A percentile compares a stretch with the other conserved stretches of the same genome.
Conservation (phyloP, 2,329 filamentous ascomycete genomes). For the Fusarium tricinctum region DNA sequence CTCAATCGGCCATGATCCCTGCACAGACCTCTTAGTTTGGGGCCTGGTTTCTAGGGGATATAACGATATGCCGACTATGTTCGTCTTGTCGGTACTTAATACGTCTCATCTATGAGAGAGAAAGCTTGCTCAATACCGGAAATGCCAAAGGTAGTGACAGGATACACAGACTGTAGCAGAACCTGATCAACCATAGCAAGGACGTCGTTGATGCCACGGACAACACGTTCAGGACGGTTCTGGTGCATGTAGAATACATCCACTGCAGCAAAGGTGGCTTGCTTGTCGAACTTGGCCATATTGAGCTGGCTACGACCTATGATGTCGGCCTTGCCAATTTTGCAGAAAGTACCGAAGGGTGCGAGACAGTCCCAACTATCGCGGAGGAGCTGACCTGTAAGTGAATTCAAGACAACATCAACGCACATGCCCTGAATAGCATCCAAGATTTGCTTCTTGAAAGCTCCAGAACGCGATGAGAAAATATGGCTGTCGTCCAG, state of each 20-base stretch:
- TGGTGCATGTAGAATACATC: slow-evolving; percentile 10
- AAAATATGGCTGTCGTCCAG: slow-evolving; percentile 4
- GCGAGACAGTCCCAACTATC: slow-evolving; percentile 14
- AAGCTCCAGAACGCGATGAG: background rate
- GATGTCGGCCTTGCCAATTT: slow-evolving; percentile 13
- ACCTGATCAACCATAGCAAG: slow-evolving; percentile 2
- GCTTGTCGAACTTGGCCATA: slow-evolving; percentile 12
- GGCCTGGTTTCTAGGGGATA: background rate
- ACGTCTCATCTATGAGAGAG: background rate
- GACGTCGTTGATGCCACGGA: slow-evolving; percentile 4
- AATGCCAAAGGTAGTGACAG: slow-evolving; percentile 6
- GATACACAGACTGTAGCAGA: background rate
- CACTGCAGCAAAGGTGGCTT: slow-evolving; percentile 6
- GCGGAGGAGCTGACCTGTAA: background rate
- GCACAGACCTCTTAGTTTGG: no score
- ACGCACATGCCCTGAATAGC: background rate
- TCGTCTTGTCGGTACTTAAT: background rate
- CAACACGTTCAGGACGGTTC: background rate
- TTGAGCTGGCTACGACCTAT: background rate
- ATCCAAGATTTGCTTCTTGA: slow-evolving; percentile 7
- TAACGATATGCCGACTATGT: background rate
- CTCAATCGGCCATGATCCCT: no score
- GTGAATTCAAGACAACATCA: slow-evolving; percentile 5
- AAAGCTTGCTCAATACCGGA: slow-evolving; percentile 5
- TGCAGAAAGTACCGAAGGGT: slow-evolving; percentile 10